Conservation (phyloP, 495 filamentous ascomycete genomes). For the Tuber melanosporum region DNA sequence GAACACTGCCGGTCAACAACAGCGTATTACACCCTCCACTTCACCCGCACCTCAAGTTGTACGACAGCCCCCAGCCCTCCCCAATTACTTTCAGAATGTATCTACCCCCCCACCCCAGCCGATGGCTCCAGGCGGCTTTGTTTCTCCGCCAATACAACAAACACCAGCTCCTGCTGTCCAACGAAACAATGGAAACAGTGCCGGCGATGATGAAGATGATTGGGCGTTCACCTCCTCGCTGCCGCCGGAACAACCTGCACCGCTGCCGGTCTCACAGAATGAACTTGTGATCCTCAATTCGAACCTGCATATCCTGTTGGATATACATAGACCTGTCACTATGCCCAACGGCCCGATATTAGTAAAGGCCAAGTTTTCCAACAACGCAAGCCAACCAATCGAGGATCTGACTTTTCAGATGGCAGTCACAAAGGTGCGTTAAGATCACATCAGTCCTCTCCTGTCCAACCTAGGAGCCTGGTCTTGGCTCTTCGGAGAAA, state of each 20-base stretch:
- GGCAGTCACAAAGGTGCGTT: conserved; percentile 80
- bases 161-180: conserved; percentile 37
- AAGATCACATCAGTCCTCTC: not conserved
- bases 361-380: conserved; percentile 66
- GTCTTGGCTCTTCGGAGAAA: not conserved
- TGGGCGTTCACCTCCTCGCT: conserved; percentile 90
- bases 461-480: not conserved
- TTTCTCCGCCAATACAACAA: conserved; percentile 37
- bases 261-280: conserved; percentile 46
- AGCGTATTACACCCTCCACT: conserved; percentile 46
- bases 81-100: conserved; percentile 38
- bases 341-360: conserved; percentile 51
- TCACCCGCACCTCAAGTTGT: conserved; percentile 44
- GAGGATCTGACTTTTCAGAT: conserved; percentile 81
- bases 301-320: conserved; percentile 50
- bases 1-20: conserved; percentile 49
- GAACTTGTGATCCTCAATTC: conserved; percentile 49
- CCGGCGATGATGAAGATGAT: conserved; percentile 63
- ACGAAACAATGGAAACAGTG: conserved; percentile 45
- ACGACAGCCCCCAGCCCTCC: conserved; percentile 41
- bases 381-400: conserved; percentile 62
- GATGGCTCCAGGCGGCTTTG: conserved; percentile 36
- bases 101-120: conserved; percentile 42
- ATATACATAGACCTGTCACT: conserved; percentile 49
- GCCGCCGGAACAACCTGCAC: conserved; percentile 48